These are phyloP conservation scores for Osmozyma mogii DNA, from an alignment of 805 yeast species.

Conservation along the genomic window DNA sequence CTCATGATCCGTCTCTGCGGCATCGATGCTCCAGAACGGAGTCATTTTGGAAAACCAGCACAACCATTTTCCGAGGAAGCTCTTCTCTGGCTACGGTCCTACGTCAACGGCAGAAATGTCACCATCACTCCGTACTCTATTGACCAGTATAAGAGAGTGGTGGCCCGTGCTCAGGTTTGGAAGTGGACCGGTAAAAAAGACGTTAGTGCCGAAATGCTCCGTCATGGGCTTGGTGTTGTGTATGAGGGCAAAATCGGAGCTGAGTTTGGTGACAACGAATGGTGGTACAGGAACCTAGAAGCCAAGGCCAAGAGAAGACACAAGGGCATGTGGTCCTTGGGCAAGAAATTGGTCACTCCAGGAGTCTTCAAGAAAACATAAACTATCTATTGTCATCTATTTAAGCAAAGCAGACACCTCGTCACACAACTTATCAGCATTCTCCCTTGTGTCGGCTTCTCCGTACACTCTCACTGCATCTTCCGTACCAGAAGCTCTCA, in stretches of 20 bases:
- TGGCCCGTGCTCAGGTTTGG: conserved; percentile 66
- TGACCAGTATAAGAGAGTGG: conserved; percentile 88
- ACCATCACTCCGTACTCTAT: conserved; percentile 70
- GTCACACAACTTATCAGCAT: conserved; percentile 22
- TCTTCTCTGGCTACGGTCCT: conserved; percentile 61
- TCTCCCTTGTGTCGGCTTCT: conserved; percentile 53
- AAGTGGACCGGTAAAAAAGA: conserved; percentile 57
- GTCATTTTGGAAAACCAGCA: conserved; percentile 90
- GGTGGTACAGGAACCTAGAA: conserved; percentile 52
- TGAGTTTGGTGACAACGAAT: conserved; percentile 77
- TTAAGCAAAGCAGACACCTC: conserved; percentile 23
- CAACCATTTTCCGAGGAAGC: conserved; percentile 88
- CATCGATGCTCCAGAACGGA: conserved; percentile 92
- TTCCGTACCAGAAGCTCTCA: conserved; percentile 96
- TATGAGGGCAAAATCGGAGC: conserved; percentile 79
- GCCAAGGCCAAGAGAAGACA: conserved; percentile 45
- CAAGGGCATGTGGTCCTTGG: conserved; percentile 64
- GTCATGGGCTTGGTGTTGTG: conserved; percentile 75
- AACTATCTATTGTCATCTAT: no score
- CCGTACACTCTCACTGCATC: conserved; percentile 95
- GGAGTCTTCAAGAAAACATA: conserved; percentile 62
- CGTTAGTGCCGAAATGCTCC: conserved; percentile 81
- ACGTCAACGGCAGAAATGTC: conserved; percentile 58
- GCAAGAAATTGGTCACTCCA: conserved; percentile 53
- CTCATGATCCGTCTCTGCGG: conserved; percentile 81